These are phyloP conservation scores for Yamadazyma olivae DNA, from an alignment of 805 yeast genomes.

Conservation along the genomic window DNA sequence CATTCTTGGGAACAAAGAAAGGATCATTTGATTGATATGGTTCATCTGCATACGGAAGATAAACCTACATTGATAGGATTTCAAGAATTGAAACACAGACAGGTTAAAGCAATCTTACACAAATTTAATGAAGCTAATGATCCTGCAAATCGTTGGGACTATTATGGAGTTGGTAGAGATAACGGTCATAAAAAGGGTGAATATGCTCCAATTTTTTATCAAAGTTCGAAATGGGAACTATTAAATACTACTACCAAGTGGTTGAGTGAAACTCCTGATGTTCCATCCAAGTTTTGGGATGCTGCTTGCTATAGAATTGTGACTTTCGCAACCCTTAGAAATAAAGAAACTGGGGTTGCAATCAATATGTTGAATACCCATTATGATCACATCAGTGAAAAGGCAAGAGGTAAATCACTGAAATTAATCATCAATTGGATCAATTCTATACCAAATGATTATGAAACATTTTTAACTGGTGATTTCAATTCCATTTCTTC, in stretches of 20 bases:
- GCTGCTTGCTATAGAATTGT: conserved; percentile 40
- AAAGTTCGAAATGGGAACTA: conserved; percentile 33
- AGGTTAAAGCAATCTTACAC: conserved; percentile 28
- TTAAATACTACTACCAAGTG: conserved; percentile 45
- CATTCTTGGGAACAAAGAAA: conserved; percentile 43
- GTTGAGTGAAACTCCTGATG: conserved; percentile 53
- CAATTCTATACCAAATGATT: conserved; percentile 22
- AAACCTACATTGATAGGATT: conserved; percentile 36
- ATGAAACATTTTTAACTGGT: conserved; percentile 47
- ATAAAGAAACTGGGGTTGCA: conserved; percentile 12
- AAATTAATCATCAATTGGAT: conserved; percentile 42
- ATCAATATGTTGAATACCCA: conserved; percentile 46
- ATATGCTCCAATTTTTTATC: conserved; percentile 46
- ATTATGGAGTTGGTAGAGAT: conserved; percentile 48
- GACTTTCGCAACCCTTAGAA: conserved; percentile 31
- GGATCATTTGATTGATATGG: conserved; percentile 23
- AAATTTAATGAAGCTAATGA: conserved; percentile 33
- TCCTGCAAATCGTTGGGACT: conserved; percentile 32
- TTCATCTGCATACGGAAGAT: conserved; percentile 1
- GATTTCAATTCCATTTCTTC: conserved; percentile 47
- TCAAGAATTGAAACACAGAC: conserved; percentile 40
- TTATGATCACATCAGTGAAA: conserved; percentile 46
- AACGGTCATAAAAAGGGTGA: conserved; percentile 53
- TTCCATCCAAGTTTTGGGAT: conserved; percentile 43
- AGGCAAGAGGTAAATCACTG: conserved; percentile 45